These are phyloP conservation scores for Capronia coronata DNA, from an alignment of 2,329 filamentous ascomycete species.

Conservation along the genomic window DNA sequence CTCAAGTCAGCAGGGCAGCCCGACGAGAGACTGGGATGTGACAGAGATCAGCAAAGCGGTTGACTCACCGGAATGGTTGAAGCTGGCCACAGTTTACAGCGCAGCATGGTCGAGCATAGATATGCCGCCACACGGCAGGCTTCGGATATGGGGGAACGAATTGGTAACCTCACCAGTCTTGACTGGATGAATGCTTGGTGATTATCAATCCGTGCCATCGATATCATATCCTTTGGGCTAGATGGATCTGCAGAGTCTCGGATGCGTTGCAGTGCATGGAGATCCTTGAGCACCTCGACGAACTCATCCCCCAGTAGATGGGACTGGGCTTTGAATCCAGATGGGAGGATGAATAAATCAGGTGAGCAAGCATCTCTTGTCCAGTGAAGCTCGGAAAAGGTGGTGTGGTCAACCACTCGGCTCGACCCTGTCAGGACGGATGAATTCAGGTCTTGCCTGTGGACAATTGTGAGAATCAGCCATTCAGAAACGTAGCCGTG, in stretches of 20 bases:
- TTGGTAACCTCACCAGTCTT: slow-evolving; percentile 31
- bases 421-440: slow-evolving; percentile 37
- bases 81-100: slow-evolving; percentile 39
- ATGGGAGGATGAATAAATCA: slow-evolving; percentile 32
- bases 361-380: slow-evolving; percentile 33
- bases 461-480: slow-evolving; percentile 9
- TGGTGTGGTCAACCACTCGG: slow-evolving; percentile 39
- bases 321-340: slow-evolving; percentile 31
- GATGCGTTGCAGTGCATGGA: slow-evolving; percentile 38
- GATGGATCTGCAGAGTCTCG: slow-evolving; percentile 31
- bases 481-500: too few species aligned
- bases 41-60: too few species aligned
- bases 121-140: slow-evolving; percentile 40
- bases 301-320: slow-evolving; percentile 32
- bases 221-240: slow-evolving; percentile 20
- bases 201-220: slow-evolving; percentile 36
- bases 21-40: too few species aligned
- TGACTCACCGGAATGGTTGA: slow-evolving; percentile 38
- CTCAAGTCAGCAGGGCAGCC: neutral
- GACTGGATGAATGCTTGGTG: slow-evolving; percentile 42
- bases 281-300: slow-evolving; percentile 36
- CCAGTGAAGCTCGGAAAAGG: slow-evolving; percentile 41
- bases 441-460: slow-evolving; percentile 42
- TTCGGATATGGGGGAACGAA: slow-evolving; percentile 27
- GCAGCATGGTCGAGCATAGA: slow-evolving; percentile 38